Base-by-base conservation (phyloP, 1,284 basidiomycete species). In the Ceratobasidium sp. region DNA sequence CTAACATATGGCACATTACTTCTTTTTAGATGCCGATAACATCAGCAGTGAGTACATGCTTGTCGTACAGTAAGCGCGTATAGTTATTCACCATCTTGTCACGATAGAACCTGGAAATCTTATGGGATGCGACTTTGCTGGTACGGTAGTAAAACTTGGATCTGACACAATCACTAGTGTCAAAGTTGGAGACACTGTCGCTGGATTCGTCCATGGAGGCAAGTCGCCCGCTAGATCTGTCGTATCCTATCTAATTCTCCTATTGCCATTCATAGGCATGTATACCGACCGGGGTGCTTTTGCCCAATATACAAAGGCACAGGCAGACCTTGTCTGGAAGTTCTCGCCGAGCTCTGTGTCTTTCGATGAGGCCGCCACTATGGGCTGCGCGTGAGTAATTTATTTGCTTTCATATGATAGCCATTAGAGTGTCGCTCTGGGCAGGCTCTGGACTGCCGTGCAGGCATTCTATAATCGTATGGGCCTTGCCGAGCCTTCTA, bases 51-150 rank as follows among this genome's bases (percentile, higher is more conserved):
- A 60, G 68, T 60, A 10, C 17, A 61, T 20, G 8, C 26, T 42
- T 31, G 3, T 13, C 6, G 37, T 35, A 7, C 7, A 20, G 15
- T 47, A 42, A 23, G 28, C 31, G n/a, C 17, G 13, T 37, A 31
- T 39, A 31, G n/a, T 15, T 53, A 5, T 13, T 53, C 11, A 39
- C 39, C 47, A n/a, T 13, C 26, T 17, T 58, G 79, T 45, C 31
- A 65, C 81, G 26, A 64, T 80, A 10, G 76, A 77, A 3, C 80
- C 82, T 8, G 82, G 81, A 47, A 67, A 80, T n/a, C 80, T 79
- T 20, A 79, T 83, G 45, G 85, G 85, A 61, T 85, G 84, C 61
- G 85, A 86, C 79, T 85, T 84, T 77, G 78, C 79, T 20, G 85
- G 85, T 13, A 79, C 79, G 7, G 82, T 85, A 60, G 81, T 82